Evolutionary conservation across 345 rosid genomes (phyloP).

Genomic region (Brassica carinata): DNA sequence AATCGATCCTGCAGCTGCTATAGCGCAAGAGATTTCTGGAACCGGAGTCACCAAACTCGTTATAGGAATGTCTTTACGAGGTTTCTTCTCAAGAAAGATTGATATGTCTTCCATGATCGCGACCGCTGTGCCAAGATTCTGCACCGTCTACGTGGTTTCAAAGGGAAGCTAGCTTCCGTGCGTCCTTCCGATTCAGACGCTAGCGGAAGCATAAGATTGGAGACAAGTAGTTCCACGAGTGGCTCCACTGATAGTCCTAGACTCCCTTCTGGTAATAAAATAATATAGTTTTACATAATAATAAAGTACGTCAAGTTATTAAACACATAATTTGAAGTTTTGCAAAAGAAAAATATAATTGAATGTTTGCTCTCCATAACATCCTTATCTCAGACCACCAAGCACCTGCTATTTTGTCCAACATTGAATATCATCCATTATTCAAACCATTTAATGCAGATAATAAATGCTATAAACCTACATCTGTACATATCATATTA

Average conservation of each 20-base stretch:
- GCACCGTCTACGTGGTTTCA: conserved; percentile 77
- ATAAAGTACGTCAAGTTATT: background rate
- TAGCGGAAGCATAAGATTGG: conserved; percentile 51
- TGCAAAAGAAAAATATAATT: no score
- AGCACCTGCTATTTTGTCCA: conserved; percentile 18
- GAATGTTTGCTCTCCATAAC: no score
- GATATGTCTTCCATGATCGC: conserved; percentile 71
- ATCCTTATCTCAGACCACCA: conserved; percentile 21
- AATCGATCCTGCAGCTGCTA: conserved; percentile 61
- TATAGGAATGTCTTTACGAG: conserved; percentile 70
- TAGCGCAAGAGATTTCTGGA: conserved; percentile 69
- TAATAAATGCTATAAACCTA: conserved; percentile 21
- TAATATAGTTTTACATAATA: no score
- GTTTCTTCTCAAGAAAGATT: conserved; percentile 58
- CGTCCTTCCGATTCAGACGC: conserved; percentile 73
- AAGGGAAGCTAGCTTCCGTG: conserved; percentile 70
- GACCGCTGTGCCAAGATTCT: conserved; percentile 57
- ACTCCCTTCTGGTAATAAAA: conserved; percentile 32
- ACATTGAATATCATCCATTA: conserved; percentile 14
- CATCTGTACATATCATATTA: background rate
- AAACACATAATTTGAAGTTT: no score
- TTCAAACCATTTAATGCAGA: conserved; percentile 17
- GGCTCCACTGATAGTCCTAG: conserved; percentile 43
- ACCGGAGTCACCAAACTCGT: conserved; percentile 62
- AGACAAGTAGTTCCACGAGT: conserved; percentile 48